Percentiles rank a stretch among this genome's conserved stretches.
Evolutionary conservation across 345 rosid genomes (phyloP).

Genomic region (Eucalyptus polybractea): DNA sequence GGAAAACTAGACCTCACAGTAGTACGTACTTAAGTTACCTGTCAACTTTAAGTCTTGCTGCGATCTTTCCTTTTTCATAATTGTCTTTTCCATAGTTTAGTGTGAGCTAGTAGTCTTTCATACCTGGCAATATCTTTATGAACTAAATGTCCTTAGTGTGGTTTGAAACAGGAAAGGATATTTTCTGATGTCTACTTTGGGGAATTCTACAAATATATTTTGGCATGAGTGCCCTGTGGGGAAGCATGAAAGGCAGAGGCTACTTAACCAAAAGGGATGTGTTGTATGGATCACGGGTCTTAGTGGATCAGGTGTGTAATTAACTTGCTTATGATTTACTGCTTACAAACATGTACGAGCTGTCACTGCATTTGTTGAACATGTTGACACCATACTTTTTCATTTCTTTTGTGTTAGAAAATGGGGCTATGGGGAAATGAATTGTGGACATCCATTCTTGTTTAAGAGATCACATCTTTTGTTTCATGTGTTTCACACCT

Average conservation of each 20-base stretch:
- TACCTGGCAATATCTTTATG: neutral
- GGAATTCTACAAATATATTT: constrained; percentile 64
- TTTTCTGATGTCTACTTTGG: constrained; percentile 50
- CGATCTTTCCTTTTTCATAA: neutral
- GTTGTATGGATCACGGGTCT: constrained; percentile 97
- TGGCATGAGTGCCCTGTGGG: constrained; percentile 90
- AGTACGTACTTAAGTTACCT: neutral
- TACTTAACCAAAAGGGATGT: constrained; percentile 79
- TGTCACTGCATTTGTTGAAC: neutral
- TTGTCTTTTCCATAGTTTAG: neutral
- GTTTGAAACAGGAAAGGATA: neutral
- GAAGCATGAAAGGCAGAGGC: constrained; percentile 63
- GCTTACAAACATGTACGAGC: neutral
- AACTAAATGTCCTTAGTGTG: neutral
- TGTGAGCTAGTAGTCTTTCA: neutral
- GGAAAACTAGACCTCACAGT: neutral
- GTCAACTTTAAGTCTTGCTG: neutral
- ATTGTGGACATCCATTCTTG: neutral
- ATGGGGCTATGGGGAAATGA: neutral
- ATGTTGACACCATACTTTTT: neutral
- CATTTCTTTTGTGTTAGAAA: neutral
- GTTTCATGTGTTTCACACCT: neutral
- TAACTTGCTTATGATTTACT: neutral
- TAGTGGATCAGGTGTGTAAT: constrained; percentile 75
- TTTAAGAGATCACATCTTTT: neutral